phyloP scores from a whole-genome alignment of 2,329 filamentous ascomycete genomes.

The Calycina herbarum region DNA sequence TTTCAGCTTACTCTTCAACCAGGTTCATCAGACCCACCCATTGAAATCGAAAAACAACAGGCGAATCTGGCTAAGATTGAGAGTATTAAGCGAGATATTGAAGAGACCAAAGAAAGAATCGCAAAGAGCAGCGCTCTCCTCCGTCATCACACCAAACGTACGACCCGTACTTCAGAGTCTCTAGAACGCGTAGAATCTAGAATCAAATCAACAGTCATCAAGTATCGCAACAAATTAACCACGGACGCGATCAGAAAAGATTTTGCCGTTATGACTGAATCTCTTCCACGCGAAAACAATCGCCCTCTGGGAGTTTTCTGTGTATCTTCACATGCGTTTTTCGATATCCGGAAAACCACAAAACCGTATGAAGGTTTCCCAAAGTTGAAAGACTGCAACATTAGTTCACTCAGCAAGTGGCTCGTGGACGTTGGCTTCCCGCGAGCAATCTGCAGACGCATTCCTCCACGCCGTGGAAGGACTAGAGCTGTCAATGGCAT shows the following conservation, averaged over 20 bases:
- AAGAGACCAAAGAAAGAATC: background rate
- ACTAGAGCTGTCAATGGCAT: constrained; percentile 4
- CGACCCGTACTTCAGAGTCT: no score
- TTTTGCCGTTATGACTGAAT: constrained; percentile 14
- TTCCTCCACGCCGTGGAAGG: constrained; percentile 22
- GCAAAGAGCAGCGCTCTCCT: background rate
- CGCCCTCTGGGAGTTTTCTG: constrained; percentile 19
- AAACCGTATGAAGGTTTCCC: constrained; percentile 14
- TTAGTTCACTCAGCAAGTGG: constrained; percentile 20
- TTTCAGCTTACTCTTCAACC: background rate
- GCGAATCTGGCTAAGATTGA: background rate
- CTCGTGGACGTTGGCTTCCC: constrained; percentile 20
- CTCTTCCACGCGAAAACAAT: constrained; percentile 11
- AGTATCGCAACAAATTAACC: constrained; percentile 8
- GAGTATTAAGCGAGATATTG: background rate
- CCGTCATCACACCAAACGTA: no score
- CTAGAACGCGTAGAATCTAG: no score
- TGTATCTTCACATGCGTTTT: constrained; percentile 19
- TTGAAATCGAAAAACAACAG: background rate
- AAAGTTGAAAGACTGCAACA: constrained; percentile 15
- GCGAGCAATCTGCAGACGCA: constrained; percentile 13
- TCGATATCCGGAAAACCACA: constrained; percentile 5
- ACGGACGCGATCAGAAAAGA: constrained; percentile 12
- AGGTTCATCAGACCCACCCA: background rate
- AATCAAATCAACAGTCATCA: no score